A percentile compares a stretch with the other conserved stretches of the same genome.
Evolutionary conservation across 805 yeast species (phyloP).

Genomic region (Clavispora phyllophila): DNA sequence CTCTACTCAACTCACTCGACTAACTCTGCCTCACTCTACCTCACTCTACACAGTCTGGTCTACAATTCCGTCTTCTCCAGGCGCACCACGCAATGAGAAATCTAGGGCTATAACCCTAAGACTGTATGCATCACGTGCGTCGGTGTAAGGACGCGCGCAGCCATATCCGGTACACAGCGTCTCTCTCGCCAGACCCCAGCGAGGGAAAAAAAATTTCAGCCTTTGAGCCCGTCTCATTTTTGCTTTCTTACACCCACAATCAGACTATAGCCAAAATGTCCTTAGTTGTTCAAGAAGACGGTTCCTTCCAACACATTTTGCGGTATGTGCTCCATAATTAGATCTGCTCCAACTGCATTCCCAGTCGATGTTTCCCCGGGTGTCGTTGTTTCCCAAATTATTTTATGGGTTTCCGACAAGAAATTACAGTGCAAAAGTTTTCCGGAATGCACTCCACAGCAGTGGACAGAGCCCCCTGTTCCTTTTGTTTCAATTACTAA

Average conservation of each 20-base stretch:
- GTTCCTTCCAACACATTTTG: slow-evolving; percentile 99
- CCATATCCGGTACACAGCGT: slow-evolving; percentile 9
- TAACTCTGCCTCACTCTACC: no score
- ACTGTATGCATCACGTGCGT: slow-evolving; percentile 2
- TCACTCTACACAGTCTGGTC: no score
- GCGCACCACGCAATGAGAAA: not conserved
- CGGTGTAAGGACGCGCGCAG: not conserved
- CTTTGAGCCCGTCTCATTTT: slow-evolving; percentile 11
- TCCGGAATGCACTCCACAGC: not conserved
- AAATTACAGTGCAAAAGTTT: not conserved
- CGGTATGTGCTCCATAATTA: slow-evolving; percentile 63
- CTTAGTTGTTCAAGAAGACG: slow-evolving; percentile 97
- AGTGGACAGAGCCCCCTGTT: not conserved
- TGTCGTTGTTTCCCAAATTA: not conserved
- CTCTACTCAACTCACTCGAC: no score
- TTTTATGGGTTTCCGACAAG: not conserved
- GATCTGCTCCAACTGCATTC: not conserved
- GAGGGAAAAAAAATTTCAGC: slow-evolving; percentile 18
- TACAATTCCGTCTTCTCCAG: no score
- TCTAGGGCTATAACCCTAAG: slow-evolving; percentile 21
- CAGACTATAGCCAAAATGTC: slow-evolving; percentile 56
- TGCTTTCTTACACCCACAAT: slow-evolving; percentile 10
- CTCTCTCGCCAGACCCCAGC: slow-evolving; percentile 7
- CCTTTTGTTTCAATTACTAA: slow-evolving; percentile 8
- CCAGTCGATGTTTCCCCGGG: not conserved